Evolutionary conservation across 2,329 filamentous ascomycete species (phyloP), one percentile per base, ranked within the genome.

Genomic region (Lizonia empirigonia): DNA sequence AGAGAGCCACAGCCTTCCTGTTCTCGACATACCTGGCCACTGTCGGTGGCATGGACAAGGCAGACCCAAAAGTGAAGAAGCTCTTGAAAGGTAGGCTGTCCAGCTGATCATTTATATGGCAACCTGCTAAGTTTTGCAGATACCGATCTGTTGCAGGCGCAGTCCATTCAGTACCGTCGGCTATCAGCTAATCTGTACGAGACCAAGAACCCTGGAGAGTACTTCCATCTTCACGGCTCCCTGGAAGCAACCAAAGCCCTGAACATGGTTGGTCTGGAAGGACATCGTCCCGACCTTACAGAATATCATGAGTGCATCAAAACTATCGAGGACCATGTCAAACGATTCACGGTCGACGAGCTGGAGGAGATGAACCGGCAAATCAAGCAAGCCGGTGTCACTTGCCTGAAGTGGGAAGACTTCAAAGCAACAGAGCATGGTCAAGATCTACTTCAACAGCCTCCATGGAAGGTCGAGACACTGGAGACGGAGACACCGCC

Each of bases 221-320:
- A 84, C 63, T 91, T 88, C 65, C 88, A 91, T 63, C 87, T 90
- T 20, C 88, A 90, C 66, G 87, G 88, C 35, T 90, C 87, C 0
- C 73, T 91, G 0, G 87, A 90, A 59, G 87, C 88, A 3, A 85
- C 83, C 8, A 86, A 82, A 7, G 88, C 86, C 0, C 74, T 90
- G 22, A 78, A 82, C 35, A 90, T 90, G 86, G 81, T 90, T 59
- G 87, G 86, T 0, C 73, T 90, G 5, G 81, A 85, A 40, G 77
- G 85, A 0, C 79, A 84, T 47, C 76, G 82, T 5, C 83, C 85
- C 1, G 83, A 85, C 36, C 66, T 89, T 47, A 82, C 79, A 18
- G 71, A 77, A 13, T 75, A 75, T 36, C 74, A 72, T 29, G 62
- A 74, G 38, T 75, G 72, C 37, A 72, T 74, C 35, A 69, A 73